These are phyloP conservation scores for Leucocoprinus leucothites DNA, from an alignment of 768 basidiomycete species.

Conservation along the genomic window DNA sequence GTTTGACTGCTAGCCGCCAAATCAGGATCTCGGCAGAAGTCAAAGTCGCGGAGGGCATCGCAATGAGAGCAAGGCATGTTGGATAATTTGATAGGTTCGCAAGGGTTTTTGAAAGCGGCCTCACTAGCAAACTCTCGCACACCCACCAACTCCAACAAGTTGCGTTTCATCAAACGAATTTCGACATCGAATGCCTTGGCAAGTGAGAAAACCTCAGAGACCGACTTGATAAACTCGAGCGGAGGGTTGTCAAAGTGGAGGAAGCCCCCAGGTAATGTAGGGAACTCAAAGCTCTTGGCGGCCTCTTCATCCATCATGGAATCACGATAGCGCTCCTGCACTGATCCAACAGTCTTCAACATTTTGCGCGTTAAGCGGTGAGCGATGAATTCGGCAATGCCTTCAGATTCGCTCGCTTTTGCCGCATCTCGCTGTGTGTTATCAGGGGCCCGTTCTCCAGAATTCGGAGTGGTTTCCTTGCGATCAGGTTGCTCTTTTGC, in stretches of 20 bases:
- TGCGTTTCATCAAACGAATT: conserved; percentile 85
- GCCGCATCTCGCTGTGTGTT: conserved; percentile 61
- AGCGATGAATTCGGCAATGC: conserved; percentile 71
- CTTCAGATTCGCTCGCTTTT: conserved; percentile 68
- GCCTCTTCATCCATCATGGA: conserved; percentile 52
- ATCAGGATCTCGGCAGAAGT: conserved; percentile 91
- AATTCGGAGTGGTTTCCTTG: conserved; percentile 69
- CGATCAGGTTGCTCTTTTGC: conserved; percentile 54
- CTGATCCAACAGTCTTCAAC: conserved; percentile 62
- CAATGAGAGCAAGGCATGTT: conserved; percentile 89
- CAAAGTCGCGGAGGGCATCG: conserved; percentile 84
- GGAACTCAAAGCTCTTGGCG: conserved; percentile 70
- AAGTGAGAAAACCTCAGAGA: conserved; percentile 77
- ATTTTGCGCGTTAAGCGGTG: conserved; percentile 79
- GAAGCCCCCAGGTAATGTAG: conserved; percentile 83
- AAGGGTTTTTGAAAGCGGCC: conserved; percentile 88
- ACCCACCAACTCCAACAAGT: conserved; percentile 82
- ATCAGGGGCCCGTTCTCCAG: conserved; percentile 65
- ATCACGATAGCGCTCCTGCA: conserved; percentile 59
- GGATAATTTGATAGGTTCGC: conserved; percentile 78
- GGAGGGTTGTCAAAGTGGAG: conserved; percentile 74
- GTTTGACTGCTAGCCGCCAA: conserved; percentile 59
- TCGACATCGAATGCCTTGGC: conserved; percentile 83
- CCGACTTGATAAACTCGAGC: conserved; percentile 87
- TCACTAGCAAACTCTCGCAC: conserved; percentile 85